Percentiles rank a stretch among this genome's conserved stretches.
These are phyloP conservation scores for Aspergillus sp. DNA, from an alignment of 2,329 filamentous ascomycete species.

Conservation along the genomic window DNA sequence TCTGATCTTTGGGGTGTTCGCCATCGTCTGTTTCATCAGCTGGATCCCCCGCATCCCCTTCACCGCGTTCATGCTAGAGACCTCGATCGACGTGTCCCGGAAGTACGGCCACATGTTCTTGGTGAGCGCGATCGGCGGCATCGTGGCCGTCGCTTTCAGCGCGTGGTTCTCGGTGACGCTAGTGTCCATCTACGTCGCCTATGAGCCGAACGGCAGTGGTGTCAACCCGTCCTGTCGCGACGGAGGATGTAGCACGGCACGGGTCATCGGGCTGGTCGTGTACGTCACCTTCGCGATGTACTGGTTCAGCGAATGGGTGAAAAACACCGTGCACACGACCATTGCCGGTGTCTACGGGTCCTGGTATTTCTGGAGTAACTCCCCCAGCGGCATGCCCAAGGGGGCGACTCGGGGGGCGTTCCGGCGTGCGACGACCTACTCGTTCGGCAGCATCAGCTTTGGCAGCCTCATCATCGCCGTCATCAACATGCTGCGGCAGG, in stretches of 20 bases:
- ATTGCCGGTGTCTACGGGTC: constrained; percentile 87
- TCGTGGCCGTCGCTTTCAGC: constrained; percentile 71
- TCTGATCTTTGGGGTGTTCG: constrained; percentile 76
- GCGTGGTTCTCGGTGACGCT: constrained; percentile 87
- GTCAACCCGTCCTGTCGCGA: constrained; percentile 56
- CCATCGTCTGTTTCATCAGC: constrained; percentile 77
- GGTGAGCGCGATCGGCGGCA: constrained; percentile 78
- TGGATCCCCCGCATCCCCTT: constrained; percentile 93
- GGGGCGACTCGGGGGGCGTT: constrained; percentile 81
- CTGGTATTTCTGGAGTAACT: constrained; percentile 79
- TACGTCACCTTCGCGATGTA: constrained; percentile 91
- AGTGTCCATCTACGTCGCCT: constrained; percentile 82
- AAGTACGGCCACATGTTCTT: constrained; percentile 82
- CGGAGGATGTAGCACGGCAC: constrained; percentile 65
- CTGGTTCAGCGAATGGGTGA: constrained; percentile 91
- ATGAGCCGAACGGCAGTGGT: constrained; percentile 57
- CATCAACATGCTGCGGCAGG: constrained; percentile 78
- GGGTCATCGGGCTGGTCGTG: constrained; percentile 78
- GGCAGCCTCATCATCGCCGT: constrained; percentile 84
- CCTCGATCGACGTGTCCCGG: constrained; percentile 80
- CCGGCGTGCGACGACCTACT: constrained; percentile 79
- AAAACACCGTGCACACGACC: constrained; percentile 87
- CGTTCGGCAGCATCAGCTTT: constrained; percentile 85
- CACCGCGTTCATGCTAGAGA: constrained; percentile 84
- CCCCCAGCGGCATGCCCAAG: constrained; percentile 65